Evolutionary conservation across 2,329 filamentous ascomycete species (phyloP), one percentile per base, ranked within the genome.

Genomic region (Ilyonectria destructans): DNA sequence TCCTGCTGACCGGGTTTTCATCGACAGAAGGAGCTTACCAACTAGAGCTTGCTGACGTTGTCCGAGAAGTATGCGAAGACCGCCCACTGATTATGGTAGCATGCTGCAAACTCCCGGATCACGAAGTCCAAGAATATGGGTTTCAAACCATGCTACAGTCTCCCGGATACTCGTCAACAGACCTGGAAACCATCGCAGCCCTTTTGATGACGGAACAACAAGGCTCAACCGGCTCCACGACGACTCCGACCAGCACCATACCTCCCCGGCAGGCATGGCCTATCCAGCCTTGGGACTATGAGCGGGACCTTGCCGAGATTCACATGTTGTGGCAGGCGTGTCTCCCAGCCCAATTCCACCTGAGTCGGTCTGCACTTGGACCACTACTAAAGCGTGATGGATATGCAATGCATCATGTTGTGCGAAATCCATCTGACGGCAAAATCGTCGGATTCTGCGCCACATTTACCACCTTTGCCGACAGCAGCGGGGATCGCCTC

Each of bases 391-490:
- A 84, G 64, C 84, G 88, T 48, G 84, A 87, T 62, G 88, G 88
- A 45, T 90, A 88, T 69, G 83, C 84, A 9, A 87, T 86, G 80
- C 87, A 90, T 77, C 88, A 88, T 69, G 80, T 89, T 33, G 86
- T 90, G 31, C 84, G 84, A 56, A 82, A 86, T n/a, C 82, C 85
- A 2, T 77, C 76, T 12, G 77, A 77, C 8, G 63, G 65, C 10
- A 80, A 82, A 40, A 71, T 88, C 26, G 75, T 90, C 43, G 89
- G 88, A 0, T 90, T 90, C 69, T 90, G 88, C 73, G 88, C 88
- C 10, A 90, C 88, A 9, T 90, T 88, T 74, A 86, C 88, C 33
- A 88, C 86, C 4, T 90, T 87, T 76, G 83, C 85, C 52, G 86
- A 89, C 69, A 84, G 84, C 69, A 84, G 82, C 45, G 84, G 82